Percentiles rank a stretch among this genome's conserved stretches.
phyloP scores from a whole-genome alignment of 495 filamentous ascomycete genomes.

The Usnea hakonensis region DNA sequence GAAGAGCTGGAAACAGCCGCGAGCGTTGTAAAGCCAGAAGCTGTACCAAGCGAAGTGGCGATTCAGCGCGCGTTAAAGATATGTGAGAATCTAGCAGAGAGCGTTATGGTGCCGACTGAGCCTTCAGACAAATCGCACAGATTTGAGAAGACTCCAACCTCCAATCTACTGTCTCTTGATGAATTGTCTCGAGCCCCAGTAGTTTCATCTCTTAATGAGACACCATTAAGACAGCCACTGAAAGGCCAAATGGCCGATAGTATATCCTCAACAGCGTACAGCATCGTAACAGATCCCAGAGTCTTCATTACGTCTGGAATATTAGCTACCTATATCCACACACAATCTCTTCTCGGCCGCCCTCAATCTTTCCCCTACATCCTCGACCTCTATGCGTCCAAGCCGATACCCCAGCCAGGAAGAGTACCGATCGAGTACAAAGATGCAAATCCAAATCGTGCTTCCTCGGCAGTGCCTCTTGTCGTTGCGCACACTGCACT shows the following conservation, averaged over 20 bases:
- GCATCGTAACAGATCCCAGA: slow-evolving; percentile 61
- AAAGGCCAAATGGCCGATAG: slow-evolving; percentile 31
- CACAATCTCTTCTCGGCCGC: slow-evolving; percentile 61
- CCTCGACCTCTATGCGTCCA: slow-evolving; percentile 76
- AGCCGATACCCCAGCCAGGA: slow-evolving; percentile 60
- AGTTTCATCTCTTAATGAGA: slow-evolving; percentile 7
- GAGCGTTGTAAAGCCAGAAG: slow-evolving; percentile 23
- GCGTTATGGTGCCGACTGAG: slow-evolving; percentile 31
- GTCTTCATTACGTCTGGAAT: slow-evolving; percentile 73
- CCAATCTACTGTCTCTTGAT: slow-evolving; percentile 45
- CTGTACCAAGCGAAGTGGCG: slow-evolving; percentile 34
- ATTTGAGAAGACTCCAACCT: slow-evolving; percentile 36
- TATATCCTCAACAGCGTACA: slow-evolving; percentile 50
- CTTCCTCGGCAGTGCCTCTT: slow-evolving; percentile 62
- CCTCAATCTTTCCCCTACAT: slow-evolving; percentile 68
- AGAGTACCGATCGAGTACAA: slow-evolving; percentile 51
- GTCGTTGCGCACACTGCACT: slow-evolving; percentile 62
- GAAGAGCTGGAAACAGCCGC: slow-evolving; percentile 14
- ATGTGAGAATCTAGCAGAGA: slow-evolving; percentile 39
- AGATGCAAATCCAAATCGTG: slow-evolving; percentile 55
- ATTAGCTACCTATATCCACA: slow-evolving; percentile 60
- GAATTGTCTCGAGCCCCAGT: slow-evolving; percentile 27
- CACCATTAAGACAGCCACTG: slow-evolving; percentile 20
- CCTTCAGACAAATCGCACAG: slow-evolving; percentile 16
- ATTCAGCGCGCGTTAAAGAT: slow-evolving; percentile 37